Base-by-base conservation (phyloP, 108 stramenopile genomes). In the Phaeodactylum tricornutum region DNA sequence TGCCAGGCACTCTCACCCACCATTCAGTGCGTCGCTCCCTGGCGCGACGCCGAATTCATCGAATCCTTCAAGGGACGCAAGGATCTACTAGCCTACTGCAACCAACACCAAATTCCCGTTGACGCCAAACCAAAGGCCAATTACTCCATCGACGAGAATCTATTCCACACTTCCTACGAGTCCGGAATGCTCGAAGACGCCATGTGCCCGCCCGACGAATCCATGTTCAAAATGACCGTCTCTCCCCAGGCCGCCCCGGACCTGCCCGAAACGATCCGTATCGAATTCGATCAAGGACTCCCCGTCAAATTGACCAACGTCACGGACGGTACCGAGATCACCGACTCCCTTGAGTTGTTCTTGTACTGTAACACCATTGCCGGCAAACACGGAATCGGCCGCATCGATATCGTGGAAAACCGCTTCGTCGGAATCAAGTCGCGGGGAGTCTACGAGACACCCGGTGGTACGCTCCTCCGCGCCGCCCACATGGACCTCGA, bases 351-450 rank as follows among this genome's bases (percentile, higher is more conserved):
- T 28, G 93, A 96, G 53, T 63, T 96, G 30, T 98, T 98, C 76
- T 65, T 90, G 53, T 91, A 93, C 80, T 85, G 94, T 59, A 98
- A 98, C 68, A 79, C 92, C 63, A 75, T 98, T 40, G 96, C 94
- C 15, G 98, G 98, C 41, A 80, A 78, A 70, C 89, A 98, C 76
- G 98, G 87, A 27, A 71, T 96, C 32, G 98, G 98, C 38, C 88
- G 98, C 41, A 94, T 98, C 43, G 98, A 98, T 60, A 95, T 98
- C 59, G 96, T 98, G 43, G 98, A 98, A 73, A 98, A 98, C 67
- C 89, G 98, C 35, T 99, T 96, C 70, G 98, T 99, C 45, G 98
- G 98, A 24, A 97, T 99, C 77, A 99, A 99, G 84, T 91, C 87
- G 44, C 94, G 98, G 29, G 96, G 98, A 34, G 85, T 95, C 33